A percentile compares a stretch with the other conserved stretches of the same genome.
Conservation (phyloP, 1,284 basidiomycete genomes). For the Leccinum proliferum region DNA sequence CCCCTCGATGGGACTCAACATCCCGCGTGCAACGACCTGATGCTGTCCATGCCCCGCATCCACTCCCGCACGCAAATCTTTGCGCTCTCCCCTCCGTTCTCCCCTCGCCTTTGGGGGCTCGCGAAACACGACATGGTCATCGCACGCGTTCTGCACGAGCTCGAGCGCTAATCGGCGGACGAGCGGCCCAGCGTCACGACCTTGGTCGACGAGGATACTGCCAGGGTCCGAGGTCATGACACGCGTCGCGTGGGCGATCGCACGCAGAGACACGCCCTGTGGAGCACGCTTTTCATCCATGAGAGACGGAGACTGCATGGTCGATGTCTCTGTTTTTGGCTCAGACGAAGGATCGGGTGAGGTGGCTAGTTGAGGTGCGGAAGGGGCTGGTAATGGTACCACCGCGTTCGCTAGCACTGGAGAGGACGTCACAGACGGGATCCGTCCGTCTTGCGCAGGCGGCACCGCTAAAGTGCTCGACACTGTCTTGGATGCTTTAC, state of each 20-base stretch:
- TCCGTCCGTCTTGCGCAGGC: conserved; percentile 7
- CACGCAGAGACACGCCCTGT: conserved; percentile 64
- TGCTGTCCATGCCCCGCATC: conserved; percentile 13
- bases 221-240: conserved; percentile 80
- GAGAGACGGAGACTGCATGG: conserved; percentile 26
- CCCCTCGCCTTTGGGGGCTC: conserved; percentile 41
- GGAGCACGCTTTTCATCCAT: conserved; percentile 26
- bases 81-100: conserved; percentile 33
- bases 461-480: neutral
- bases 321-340: conserved; percentile 24
- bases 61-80: conserved; percentile 12
- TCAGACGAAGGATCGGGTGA: conserved; percentile 21
- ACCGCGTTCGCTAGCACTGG: conserved; percentile 36
- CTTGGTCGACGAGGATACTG: conserved; percentile 69
- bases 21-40: conserved; percentile 34
- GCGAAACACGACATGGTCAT: conserved; percentile 55
- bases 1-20: conserved; percentile 34
- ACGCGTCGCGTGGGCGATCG: conserved; percentile 80
- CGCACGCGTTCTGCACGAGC: conserved; percentile 69
- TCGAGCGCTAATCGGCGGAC: conserved; percentile 65
- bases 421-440: conserved; percentile 22
- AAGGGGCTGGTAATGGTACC: conserved; percentile 26
- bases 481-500: conserved; percentile 20
- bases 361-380: conserved; percentile 40
- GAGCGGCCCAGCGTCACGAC: conserved; percentile 54